Evolutionary conservation across 345 rosid genomes (phyloP).

Genomic region (Rhodomyrtus tomentosa): DNA sequence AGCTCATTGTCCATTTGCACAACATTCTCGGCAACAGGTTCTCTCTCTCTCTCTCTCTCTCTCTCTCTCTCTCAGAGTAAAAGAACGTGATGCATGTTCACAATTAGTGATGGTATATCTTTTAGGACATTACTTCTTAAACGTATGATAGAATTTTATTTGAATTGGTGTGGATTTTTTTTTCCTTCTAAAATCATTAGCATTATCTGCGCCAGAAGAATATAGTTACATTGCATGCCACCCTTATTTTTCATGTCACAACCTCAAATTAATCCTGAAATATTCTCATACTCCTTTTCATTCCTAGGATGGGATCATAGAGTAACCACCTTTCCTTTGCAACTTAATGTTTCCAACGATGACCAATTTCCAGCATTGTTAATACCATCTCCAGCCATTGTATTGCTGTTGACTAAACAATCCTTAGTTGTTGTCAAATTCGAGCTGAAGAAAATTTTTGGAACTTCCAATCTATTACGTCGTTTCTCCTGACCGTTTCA

Average conservation of each 20-base stretch:
- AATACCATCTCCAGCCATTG: background rate
- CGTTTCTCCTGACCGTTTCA: background rate
- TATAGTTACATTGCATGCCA: background rate
- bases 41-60: background rate
- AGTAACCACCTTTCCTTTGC: background rate
- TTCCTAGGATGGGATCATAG: background rate
- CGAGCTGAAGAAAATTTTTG: background rate
- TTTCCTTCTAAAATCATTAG: background rate
- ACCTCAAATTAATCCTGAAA: background rate
- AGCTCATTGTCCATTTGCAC: slow-evolving; percentile 65
- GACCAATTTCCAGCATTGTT: background rate
- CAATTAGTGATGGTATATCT: background rate
- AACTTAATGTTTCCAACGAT: background rate
- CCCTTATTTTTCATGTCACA: background rate
- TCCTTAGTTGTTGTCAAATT: background rate
- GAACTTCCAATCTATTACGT: background rate
- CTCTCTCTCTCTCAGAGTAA: background rate
- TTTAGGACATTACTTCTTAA: background rate
- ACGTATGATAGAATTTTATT: background rate
- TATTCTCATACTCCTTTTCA: background rate
- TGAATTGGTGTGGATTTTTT: background rate
- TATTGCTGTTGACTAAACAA: background rate
- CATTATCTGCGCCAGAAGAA: background rate
- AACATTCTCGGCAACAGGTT: slow-evolving; percentile 79
- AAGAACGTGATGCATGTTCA: background rate